Percentiles rank a stretch among this genome's conserved stretches.
phyloP scores from a whole-genome alignment of 2,329 filamentous ascomycete species.

The Tolypocladium endophyticum region DNA sequence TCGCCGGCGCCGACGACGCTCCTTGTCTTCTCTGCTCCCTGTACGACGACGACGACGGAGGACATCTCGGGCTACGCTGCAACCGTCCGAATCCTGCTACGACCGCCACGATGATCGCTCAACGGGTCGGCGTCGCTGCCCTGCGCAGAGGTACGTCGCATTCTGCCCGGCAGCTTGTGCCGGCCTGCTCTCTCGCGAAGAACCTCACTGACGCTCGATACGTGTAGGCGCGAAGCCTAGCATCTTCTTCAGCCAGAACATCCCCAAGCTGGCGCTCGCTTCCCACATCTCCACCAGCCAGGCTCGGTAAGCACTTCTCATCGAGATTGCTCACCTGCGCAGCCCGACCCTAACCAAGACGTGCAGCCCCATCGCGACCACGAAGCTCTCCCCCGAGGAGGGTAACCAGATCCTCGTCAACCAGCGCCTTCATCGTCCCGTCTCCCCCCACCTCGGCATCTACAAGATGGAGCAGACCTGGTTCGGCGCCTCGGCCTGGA shows the following conservation, averaged over 20 bases:
- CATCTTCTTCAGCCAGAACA: constrained; percentile 34
- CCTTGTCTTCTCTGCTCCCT: neutral
- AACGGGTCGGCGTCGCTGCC: constrained; percentile 47
- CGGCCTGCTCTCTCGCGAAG: constrained; percentile 4
- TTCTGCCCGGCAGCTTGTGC: neutral
- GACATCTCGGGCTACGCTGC: neutral
- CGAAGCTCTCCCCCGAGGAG: constrained; percentile 43
- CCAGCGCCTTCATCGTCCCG: constrained; percentile 72
- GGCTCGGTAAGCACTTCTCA: constrained; percentile 28
- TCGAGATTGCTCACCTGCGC: neutral
- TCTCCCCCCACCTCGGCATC: constrained; percentile 76
- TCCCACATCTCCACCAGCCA: constrained; percentile 31
- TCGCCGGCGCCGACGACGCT: constrained; percentile 7
- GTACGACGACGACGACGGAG: constrained; percentile 1
- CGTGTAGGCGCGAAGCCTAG: constrained; percentile 30
- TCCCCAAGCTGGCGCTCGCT: constrained; percentile 34
- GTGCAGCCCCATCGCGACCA: constrained; percentile 41
- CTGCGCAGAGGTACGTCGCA: constrained; percentile 42
- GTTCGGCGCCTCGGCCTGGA: constrained; percentile 60
- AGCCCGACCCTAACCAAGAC: neutral
- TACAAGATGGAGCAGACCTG: constrained; percentile 83
- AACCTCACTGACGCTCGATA: constrained; percentile 5
- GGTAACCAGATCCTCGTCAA: constrained; percentile 59
- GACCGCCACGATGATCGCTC: constrained; percentile 39
- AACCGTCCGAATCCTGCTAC: neutral